Evolutionary conservation across 1,139 yeast genomes (phyloP), one percentile per base, ranked within the genome.

Genomic region (Candida freyschussii): DNA sequence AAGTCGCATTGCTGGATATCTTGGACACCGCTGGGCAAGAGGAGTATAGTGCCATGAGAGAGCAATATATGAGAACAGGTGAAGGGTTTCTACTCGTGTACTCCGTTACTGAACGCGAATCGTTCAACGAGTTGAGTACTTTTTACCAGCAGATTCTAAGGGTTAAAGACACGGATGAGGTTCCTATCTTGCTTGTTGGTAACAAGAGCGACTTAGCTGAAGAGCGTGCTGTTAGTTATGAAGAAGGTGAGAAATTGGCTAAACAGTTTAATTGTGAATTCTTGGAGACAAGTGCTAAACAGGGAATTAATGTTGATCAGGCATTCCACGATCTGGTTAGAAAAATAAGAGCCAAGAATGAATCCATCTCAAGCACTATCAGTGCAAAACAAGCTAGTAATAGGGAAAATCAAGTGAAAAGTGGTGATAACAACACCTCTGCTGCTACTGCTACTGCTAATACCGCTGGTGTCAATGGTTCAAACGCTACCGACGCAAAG

Each of bases 11-110:
- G 40, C 63, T 82, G 52, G 91, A 91, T 60, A 86, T 91, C 34
- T 72, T 91, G 57, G 98, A 91, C 60, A 91, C 98, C 26, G 97
- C 98, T 12, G 98, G 98, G 27, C 97, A 89, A 66, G 98, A 91
- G 61, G 97, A 91, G 61, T 91, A 87, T 60, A 78, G 89, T 36
- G 95, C 96, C 19, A 81, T 91, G 91, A 72, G 97, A 52, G 97
- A 91, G 60, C 93, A 80, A 51, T 72, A 93, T 63, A 91, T 91
- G 78, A 73, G 95, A 43, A 85, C 94, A 13, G 95, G 95, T 30
- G 95, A 86, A 57, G 96, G 96, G 13, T 87, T 85, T 53, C 62
- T 87, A 34, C 63, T 87, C 41, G 95, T 84, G 17, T 86, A 85
- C 55, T 79, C 91, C 6, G 87, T 86, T 44, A 83, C 87, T 34